These are phyloP conservation scores for Cordyceps fumosorosea DNA, from an alignment of 2,329 filamentous ascomycete genomes.

Conservation along the genomic window DNA sequence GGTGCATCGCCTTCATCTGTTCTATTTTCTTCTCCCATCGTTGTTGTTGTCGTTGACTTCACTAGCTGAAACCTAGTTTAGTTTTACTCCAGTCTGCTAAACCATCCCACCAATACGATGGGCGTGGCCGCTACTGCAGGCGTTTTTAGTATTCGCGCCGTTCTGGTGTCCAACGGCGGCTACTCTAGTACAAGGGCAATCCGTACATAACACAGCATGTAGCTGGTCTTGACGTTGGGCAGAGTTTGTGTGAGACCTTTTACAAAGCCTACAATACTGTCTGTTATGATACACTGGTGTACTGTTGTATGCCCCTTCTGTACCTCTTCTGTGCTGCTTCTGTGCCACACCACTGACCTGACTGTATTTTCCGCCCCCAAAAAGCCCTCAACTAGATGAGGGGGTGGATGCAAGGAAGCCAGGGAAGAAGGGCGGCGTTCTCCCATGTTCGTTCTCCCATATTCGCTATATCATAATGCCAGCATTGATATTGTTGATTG, in stretches of 20 bases:
- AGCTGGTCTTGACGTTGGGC: too few species aligned
- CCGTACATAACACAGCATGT: too few species aligned
- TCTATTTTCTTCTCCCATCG: background rate
- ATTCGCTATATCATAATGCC: background rate
- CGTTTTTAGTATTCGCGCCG: background rate
- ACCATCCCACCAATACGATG: background rate
- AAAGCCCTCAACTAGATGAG: conserved; percentile 1
- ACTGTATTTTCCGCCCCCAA: conserved; percentile 4
- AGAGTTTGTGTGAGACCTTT: too few species aligned
- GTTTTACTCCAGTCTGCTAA: background rate
- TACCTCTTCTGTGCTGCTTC: too few species aligned
- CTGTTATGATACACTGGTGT: too few species aligned
- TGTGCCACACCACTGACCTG: too few species aligned
- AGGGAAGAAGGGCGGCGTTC: too few species aligned
- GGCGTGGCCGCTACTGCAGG: background rate
- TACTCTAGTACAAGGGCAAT: too few species aligned
- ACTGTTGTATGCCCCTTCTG: too few species aligned
- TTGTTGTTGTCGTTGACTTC: background rate
- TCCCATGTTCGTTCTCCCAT: background rate
- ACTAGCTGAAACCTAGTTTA: background rate
- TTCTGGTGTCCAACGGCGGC: too few species aligned
- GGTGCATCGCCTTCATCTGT: background rate
- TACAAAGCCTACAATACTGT: too few species aligned
- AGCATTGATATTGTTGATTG: background rate
- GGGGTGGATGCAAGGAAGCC: background rate